Evolutionary conservation across 306 rosid genomes (phyloP), one percentile per base, ranked within the genome.

Genomic region (Trifolium subterraneum): DNA sequence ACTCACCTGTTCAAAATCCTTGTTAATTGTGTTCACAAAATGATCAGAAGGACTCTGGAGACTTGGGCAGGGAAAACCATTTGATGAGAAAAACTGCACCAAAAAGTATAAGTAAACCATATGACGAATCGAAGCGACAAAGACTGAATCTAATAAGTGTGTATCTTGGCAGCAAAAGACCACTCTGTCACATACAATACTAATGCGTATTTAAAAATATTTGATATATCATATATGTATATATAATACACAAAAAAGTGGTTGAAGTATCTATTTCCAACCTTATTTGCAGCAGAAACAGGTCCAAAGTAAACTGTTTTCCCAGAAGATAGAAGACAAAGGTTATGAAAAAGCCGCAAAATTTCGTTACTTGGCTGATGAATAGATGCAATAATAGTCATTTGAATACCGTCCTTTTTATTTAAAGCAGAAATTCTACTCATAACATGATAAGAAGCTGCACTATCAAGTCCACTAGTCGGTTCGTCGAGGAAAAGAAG

Each of bases 381-480:
- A 19, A 91, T 87, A 4, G 97, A 91, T 0, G 90, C 79, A 64
- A 88, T 33, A 14, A 85, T 58, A 15, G 92, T 91, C 59, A 83
- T 88, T 8, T 64, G 59, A 60, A 41, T 73, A 38, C 80, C 81
- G 23, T 74, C 86, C 36, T 23, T 70, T 10, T 68, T 51, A 41
- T 59, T 78, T 1, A 81, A 47, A 11, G 51, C 6, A 0, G 94
- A 85, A 9, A 91, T 87, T 77, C 87, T 72, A 27, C 50, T 89
- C 90, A 91, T 88, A 3, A 91, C 93, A 65, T 85, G 85, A 19
- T 82, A 88, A n/a, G 97, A 91, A 11, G 97, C 90, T 15, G 97
- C 97, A 68, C 97, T 91, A 5, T 91, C 97, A 6, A 91, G 83
- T 25, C 94, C 94, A 68, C 88, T 84, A 0, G 86, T 84, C 35